Evolutionary conservation across 1,284 basidiomycete genomes (phyloP).

Genomic region (Pterula multifida): DNA sequence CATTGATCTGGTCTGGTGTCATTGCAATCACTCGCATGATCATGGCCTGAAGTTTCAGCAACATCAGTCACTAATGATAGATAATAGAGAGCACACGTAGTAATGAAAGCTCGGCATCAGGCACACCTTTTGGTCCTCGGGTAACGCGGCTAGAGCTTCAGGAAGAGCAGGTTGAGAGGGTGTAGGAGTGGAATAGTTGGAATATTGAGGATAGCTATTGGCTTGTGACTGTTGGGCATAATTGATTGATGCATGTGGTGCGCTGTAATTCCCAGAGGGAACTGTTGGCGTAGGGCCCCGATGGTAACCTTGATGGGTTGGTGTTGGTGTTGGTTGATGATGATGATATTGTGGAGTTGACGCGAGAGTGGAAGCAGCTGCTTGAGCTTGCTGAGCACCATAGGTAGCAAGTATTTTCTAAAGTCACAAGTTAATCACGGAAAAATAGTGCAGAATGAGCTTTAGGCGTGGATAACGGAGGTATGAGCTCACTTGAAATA

Average conservation of each 20-base stretch:
- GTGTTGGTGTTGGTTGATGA: constrained; percentile 4
- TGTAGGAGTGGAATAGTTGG: too few relatives aligned
- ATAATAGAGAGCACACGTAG: neutral
- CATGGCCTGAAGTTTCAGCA: constrained; percentile 33
- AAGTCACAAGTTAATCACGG: neutral
- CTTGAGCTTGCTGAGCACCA: constrained; percentile 18
- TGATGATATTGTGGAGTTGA: constrained; percentile 16
- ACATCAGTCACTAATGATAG: neutral
- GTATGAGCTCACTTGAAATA: constrained; percentile 42
- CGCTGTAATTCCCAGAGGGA: constrained; percentile 7
- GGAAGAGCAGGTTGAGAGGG: constrained; percentile 26
- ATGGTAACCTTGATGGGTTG: constrained; percentile 10
- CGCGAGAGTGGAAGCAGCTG: constrained; percentile 14
- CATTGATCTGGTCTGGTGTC: constrained; percentile 58
- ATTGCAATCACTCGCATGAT: constrained; percentile 57
- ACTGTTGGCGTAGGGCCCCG: constrained; percentile 34
- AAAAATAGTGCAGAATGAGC: neutral
- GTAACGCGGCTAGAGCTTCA: constrained; percentile 43
- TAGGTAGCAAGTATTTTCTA: constrained; percentile 24
- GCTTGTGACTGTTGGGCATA: constrained; percentile 9
- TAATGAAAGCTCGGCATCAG: constrained; percentile 1
- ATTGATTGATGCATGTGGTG: too few relatives aligned
- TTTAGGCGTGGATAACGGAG: constrained; percentile 1
- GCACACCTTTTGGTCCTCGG: constrained; percentile 57
- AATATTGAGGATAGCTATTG: too few relatives aligned